Evolutionary conservation across 129 eudicot genomes (phyloP).

Genomic region (sunflower (Helianthus annuus)): HanXRQr2.0-SUNRISE NC_035434.2:23087773-23088272

Average conservation of each 20-base stretch:
- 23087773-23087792: conserved; percentile 53
- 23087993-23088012: conserved; percentile 50
- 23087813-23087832: conserved; percentile 77
- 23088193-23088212: conserved; percentile 60
- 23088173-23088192: conserved; percentile 58
- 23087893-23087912: conserved; percentile 73
- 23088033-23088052: conserved; percentile 91
- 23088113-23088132: conserved; percentile 67
- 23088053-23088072: conserved; percentile 53
- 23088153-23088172: conserved; percentile 51
- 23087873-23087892: conserved; percentile 53
- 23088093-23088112: conserved; percentile 68
- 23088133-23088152: conserved; percentile 71
- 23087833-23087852: conserved; percentile 66
- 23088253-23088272: conserved; percentile 53
- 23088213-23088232: conserved; percentile 68
- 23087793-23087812: conserved; percentile 85
- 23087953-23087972: conserved; percentile 57
- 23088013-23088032: conserved; percentile 68
- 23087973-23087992: conserved; percentile 37
- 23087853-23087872: conserved; percentile 54
- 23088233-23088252: conserved; percentile 86
- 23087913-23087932: conserved; percentile 80
- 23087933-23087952: conserved; percentile 68
- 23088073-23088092: conserved; percentile 47